phyloP scores from a whole-genome alignment of 441 rosid species.

The Erysimum pusillum region DNA sequence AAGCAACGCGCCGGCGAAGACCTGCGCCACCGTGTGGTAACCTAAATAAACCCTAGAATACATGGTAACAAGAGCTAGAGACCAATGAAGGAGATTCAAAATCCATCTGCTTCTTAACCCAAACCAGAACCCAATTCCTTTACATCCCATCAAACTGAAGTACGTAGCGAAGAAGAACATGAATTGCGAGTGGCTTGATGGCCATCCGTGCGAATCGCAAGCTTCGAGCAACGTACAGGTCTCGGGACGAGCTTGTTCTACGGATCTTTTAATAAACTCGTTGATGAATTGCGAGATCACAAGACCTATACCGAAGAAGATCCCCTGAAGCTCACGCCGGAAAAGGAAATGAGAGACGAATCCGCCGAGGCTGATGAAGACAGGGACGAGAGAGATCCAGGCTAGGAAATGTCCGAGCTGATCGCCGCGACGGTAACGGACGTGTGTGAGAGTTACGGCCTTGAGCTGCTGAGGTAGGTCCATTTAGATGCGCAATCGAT shows the following conservation, averaged over 20 bases:
- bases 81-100: constrained; percentile 61
- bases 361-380: constrained; percentile 89
- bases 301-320: constrained; percentile 89
- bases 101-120: constrained; percentile 59
- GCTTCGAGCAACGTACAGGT: constrained; percentile 82
- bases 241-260: constrained; percentile 88
- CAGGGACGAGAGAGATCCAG: constrained; percentile 89
- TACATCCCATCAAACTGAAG: constrained; percentile 58
- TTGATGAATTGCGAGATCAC: constrained; percentile 78
- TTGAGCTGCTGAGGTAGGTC: constrained; percentile 54
- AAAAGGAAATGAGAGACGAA: constrained; percentile 87
- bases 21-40: constrained; percentile 85
- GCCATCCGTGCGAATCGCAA: constrained; percentile 99
- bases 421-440: constrained; percentile 81
- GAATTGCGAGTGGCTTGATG: constrained; percentile 90
- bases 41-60: constrained; percentile 92
- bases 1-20: constrained; percentile 76
- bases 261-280: constrained; percentile 70
- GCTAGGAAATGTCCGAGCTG: constrained; percentile 85
- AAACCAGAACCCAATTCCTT: constrained; percentile 67
- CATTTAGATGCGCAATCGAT: constrained; percentile 12
- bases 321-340: constrained; percentile 88
- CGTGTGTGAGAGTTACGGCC: constrained; percentile 88
- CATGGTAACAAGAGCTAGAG: constrained; percentile 75
- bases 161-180: constrained; percentile 90